Evolutionary conservation across 2,329 filamentous ascomycete species (phyloP).

Genomic region (Dendryphion nanum): DNA sequence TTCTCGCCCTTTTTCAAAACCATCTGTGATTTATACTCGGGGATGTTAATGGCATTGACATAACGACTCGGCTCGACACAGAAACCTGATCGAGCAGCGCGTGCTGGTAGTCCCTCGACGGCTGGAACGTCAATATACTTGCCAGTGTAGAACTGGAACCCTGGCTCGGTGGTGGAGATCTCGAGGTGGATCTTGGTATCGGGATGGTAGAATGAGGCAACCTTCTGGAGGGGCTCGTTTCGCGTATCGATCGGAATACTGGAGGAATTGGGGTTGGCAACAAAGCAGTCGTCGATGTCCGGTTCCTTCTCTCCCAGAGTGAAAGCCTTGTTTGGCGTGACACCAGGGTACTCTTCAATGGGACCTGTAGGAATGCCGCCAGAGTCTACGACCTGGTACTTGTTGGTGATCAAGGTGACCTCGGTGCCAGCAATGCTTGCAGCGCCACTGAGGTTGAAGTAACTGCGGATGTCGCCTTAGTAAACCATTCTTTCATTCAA

Average conservation of each 20-base stretch:
- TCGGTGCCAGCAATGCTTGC: constrained; percentile 63
- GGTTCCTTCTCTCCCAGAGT: constrained; percentile 69
- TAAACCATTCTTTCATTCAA: background rate
- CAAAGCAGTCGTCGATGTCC: constrained; percentile 87
- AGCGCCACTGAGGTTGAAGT: constrained; percentile 64
- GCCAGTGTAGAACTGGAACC: constrained; percentile 96
- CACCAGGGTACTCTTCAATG: constrained; percentile 63
- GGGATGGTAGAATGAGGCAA: constrained; percentile 73
- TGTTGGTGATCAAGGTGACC: constrained; percentile 56
- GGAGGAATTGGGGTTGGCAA: constrained; percentile 64
- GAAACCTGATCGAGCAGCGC: constrained; percentile 72
- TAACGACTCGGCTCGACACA: constrained; percentile 91
- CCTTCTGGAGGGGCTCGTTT: constrained; percentile 59
- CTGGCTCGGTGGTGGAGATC: constrained; percentile 86
- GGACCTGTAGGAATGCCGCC: constrained; percentile 71
- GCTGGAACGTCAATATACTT: constrained; percentile 76
- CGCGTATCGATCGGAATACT: constrained; percentile 53
- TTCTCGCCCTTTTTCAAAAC: constrained; percentile 79
- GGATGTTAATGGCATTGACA: constrained; percentile 82
- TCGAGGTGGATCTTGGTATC: constrained; percentile 76
- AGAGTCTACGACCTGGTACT: constrained; percentile 72
- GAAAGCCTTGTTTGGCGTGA: constrained; percentile 68
- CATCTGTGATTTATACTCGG: constrained; percentile 76
- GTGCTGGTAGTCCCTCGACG: constrained; percentile 58
- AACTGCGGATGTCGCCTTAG: constrained; percentile 44